Evolutionary conservation across 2,329 filamentous ascomycete species (phyloP).

Genomic region (Calonectria pseudoreteaudii): DNA sequence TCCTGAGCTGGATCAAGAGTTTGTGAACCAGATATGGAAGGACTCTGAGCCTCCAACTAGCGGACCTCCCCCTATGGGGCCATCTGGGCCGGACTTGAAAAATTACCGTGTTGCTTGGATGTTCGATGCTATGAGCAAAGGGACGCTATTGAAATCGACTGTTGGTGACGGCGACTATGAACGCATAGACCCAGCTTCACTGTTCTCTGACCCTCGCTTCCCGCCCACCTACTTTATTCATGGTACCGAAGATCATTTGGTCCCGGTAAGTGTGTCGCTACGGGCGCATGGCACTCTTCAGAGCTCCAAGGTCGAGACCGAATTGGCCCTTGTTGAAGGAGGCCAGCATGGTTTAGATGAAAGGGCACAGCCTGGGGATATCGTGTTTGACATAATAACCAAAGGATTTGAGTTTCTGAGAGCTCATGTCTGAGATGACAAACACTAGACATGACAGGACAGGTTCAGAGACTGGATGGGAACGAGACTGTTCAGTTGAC

Average conservation of each 20-base stretch:
- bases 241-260: neutral
- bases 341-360: neutral
- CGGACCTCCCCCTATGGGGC: neutral
- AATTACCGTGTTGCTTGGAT: neutral
- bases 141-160: neutral
- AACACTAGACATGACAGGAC: neutral
- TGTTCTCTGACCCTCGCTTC: neutral
- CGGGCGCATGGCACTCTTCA: neutral
- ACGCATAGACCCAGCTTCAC: neutral
- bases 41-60: neutral
- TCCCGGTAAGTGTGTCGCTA: neutral
- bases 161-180: neutral
- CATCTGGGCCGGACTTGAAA: neutral
- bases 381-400: neutral
- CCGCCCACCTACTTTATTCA: neutral
- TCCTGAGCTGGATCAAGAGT: neutral
- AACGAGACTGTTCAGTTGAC: neutral
- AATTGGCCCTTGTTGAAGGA: neutral
- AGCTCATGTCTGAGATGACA: neutral
- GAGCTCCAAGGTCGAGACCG: neutral
- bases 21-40: neutral
- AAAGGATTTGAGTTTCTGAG: neutral
- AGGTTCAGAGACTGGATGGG: accelerated
- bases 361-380: neutral
- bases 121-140: neutral